phyloP scores from a whole-genome alignment of 352 stramenopile genomes.

The Pythium volutum region DNA sequence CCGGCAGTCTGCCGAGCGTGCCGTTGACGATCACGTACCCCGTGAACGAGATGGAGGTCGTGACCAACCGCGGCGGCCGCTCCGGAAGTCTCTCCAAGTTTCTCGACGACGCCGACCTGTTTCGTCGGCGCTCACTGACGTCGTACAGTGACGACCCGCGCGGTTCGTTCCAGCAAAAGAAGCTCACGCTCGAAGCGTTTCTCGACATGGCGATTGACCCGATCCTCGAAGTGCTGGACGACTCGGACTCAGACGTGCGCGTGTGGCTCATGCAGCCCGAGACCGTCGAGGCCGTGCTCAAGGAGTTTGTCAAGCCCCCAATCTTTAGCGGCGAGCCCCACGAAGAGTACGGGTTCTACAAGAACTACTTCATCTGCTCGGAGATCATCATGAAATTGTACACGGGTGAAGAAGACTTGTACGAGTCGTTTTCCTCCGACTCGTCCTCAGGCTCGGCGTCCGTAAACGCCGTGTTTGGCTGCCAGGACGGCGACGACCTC shows the following conservation, averaged over 20 bases:
- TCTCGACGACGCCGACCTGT: slow-evolving; percentile 69
- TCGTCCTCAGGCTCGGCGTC: slow-evolving; percentile 69
- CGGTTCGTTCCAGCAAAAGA: slow-evolving; percentile 49
- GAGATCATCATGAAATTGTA: slow-evolving; percentile 91
- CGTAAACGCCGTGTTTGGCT: slow-evolving; percentile 73
- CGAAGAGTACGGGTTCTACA: slow-evolving; percentile 89
- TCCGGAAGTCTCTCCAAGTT: slow-evolving; percentile 79
- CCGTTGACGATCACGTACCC: slow-evolving; percentile 70
- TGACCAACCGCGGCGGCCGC: slow-evolving; percentile 69
- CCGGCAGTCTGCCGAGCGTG: slow-evolving; percentile 26
- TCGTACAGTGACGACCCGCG: slow-evolving; percentile 72
- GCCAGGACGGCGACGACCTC: slow-evolving; percentile 66
- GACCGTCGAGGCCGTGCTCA: slow-evolving; percentile 73
- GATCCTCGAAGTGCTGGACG: slow-evolving; percentile 82
- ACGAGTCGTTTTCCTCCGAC: slow-evolving; percentile 86
- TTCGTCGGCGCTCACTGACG: slow-evolving; percentile 67
- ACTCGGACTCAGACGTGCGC: slow-evolving; percentile 82
- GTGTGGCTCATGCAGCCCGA: slow-evolving; percentile 79
- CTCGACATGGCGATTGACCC: slow-evolving; percentile 83
- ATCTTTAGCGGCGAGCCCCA: slow-evolving; percentile 71
- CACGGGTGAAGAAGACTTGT: slow-evolving; percentile 84
- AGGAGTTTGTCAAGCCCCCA: slow-evolving; percentile 77
- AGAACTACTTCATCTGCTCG: slow-evolving; percentile 86
- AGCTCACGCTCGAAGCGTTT: slow-evolving; percentile 62
- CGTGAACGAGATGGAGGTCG: slow-evolving; percentile 83